A percentile compares a stretch with the other conserved stretches of the same genome.
Conservation (phyloP, 2,329 filamentous ascomycete genomes). For the Herpotrichia juniperi region DNA sequence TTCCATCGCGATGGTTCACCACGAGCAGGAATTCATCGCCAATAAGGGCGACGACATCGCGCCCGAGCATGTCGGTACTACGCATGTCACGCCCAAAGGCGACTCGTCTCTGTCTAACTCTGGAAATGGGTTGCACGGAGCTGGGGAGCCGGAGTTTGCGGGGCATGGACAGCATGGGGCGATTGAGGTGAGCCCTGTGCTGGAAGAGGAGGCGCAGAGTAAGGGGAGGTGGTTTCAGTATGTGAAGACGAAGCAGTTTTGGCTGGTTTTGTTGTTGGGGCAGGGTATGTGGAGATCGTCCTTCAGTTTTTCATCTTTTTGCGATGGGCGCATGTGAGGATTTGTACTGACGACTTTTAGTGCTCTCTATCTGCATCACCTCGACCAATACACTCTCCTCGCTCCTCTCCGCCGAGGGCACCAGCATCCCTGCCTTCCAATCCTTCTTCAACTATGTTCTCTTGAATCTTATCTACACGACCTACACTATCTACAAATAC, state of each 20-base stretch:
- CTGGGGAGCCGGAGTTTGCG: conserved; percentile 15
- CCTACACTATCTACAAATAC: conserved; percentile 78
- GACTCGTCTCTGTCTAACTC: conserved; percentile 17
- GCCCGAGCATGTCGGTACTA: conserved; percentile 21
- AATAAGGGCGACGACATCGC: conserved; percentile 25
- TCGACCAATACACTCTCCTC: conserved; percentile 88
- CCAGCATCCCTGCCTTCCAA: conserved; percentile 92
- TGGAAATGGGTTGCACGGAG: conserved; percentile 33
- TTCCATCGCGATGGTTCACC: conserved; percentile 13
- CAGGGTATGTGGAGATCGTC: conserved; percentile 46
- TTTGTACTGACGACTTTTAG: conserved; percentile 13
- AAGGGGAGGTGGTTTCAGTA: conserved; percentile 67
- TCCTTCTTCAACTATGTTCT: conserved; percentile 93
- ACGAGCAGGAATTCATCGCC: conserved; percentile 4
- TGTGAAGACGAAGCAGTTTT: conserved; percentile 85
- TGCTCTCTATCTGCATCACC: conserved; percentile 78
- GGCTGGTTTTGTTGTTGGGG: conserved; percentile 79
- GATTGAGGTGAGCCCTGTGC: conserved; percentile 22
- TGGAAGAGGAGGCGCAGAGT: conserved; percentile 45
- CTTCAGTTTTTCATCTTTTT: not conserved
- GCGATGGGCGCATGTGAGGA: too few relatives aligned
- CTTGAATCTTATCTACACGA: conserved; percentile 80
- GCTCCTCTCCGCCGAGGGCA: conserved; percentile 70
- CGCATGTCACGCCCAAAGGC: conserved; percentile 28
- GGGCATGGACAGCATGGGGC: conserved; percentile 9